Evolutionary conservation across 108 stramenopile species (phyloP).

Genomic region (Thalassiosira profunda): DNA sequence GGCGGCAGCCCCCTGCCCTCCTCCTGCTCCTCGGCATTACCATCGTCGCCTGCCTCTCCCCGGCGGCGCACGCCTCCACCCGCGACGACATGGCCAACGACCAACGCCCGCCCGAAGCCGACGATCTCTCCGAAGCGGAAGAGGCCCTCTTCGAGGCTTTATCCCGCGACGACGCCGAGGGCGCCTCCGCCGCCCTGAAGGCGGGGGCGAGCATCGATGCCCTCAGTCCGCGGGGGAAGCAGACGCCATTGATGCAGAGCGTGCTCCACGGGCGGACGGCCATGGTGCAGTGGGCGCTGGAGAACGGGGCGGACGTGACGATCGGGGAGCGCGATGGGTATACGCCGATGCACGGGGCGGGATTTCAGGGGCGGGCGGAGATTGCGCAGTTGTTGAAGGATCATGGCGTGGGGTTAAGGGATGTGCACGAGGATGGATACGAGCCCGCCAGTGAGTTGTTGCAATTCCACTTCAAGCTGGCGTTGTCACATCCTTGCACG

Average conservation of each 20-base stretch:
- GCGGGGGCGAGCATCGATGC: conserved; percentile 42
- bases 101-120: too few relatives aligned
- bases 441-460: conserved; percentile 33
- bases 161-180: conserved; percentile 16
- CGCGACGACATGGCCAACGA: too few relatives aligned
- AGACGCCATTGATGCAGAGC: conserved; percentile 46
- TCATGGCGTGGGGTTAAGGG: conserved; percentile 33
- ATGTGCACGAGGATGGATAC: conserved; percentile 30
- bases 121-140: neutral
- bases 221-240: conserved; percentile 9
- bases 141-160: conserved; percentile 30
- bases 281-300: conserved; percentile 38
- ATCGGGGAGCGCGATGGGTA: conserved; percentile 41
- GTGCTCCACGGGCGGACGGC: conserved; percentile 20
- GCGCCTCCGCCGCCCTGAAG: conserved; percentile 15
- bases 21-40: too few relatives aligned
- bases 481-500: neutral
- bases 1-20: too few relatives aligned
- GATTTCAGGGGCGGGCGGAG: conserved; percentile 37
- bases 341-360: conserved; percentile 44
- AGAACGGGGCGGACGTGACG: conserved; percentile 34
- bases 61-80: too few relatives aligned
- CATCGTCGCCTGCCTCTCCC: too few relatives aligned
- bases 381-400: conserved; percentile 28
- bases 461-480: neutral